Evolutionary conservation across 495 filamentous ascomycete genomes (phyloP).

Genomic region (Acidiella bohemica): DNA sequence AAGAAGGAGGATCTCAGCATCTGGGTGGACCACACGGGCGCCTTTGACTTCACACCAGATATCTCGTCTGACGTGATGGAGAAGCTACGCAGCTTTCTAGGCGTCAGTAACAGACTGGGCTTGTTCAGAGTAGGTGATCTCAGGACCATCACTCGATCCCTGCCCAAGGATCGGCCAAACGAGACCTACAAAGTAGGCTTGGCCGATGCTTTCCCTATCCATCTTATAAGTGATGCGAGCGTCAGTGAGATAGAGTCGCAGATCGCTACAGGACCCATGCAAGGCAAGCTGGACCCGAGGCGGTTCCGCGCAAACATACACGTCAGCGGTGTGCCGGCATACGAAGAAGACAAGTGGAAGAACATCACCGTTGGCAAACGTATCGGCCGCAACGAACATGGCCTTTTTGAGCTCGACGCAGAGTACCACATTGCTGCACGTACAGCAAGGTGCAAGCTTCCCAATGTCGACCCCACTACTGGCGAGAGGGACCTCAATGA

Average conservation of each 20-base stretch:
- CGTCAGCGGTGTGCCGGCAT: conserved; percentile 47
- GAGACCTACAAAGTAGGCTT: conserved; percentile 71
- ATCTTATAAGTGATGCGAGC: conserved; percentile 63
- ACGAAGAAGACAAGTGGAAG: conserved; percentile 71
- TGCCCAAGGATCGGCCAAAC: conserved; percentile 54
- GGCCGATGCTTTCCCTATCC: conserved; percentile 79
- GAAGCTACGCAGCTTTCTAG: conserved; percentile 44
- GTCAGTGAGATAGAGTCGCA: conserved; percentile 44
- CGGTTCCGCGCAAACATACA: conserved; percentile 83
- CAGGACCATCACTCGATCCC: conserved; percentile 60
- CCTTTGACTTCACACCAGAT: conserved; percentile 35
- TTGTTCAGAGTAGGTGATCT: conserved; percentile 54
- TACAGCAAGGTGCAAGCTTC: conserved; percentile 62
- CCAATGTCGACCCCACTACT: conserved; percentile 66
- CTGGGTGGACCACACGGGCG: conserved; percentile 55
- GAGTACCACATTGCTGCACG: conserved; percentile 52
- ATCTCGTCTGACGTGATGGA: conserved; percentile 37
- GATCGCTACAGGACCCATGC: conserved; percentile 16
- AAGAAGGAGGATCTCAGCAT: conserved; percentile 51
- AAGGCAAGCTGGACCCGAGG: conserved; percentile 40
- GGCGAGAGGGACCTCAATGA: conserved; percentile 57
- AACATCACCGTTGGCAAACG: conserved; percentile 43
- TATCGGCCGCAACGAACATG: conserved; percentile 4
- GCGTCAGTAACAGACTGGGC: conserved; percentile 48
- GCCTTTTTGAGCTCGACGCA: conserved; percentile 13